A percentile compares a stretch with the other conserved stretches of the same genome.
These are phyloP conservation scores for Fraxinus quadrangulata DNA, from an alignment of 257 asterid genomes.

Conservation along the genomic window DNA sequence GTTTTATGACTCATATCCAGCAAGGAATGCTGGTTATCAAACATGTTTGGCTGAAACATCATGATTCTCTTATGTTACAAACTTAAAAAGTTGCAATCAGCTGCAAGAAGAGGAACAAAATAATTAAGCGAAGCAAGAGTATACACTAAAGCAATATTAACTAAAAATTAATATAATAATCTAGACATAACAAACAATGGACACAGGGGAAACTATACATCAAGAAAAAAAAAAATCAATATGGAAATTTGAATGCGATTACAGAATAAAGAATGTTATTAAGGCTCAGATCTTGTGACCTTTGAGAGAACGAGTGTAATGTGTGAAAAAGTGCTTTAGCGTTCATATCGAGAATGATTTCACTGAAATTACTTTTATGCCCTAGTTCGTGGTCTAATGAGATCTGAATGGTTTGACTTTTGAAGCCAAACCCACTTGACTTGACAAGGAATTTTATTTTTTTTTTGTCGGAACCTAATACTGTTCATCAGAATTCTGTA, in stretches of 20 bases:
- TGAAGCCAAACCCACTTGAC: conserved; percentile 9
- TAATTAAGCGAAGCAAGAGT: not conserved
- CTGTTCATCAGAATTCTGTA: too few species aligned
- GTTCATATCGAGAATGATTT: conserved; percentile 18
- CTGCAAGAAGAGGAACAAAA: conserved; percentile 21
- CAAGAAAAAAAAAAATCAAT: not conserved
- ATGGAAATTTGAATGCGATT: not conserved
- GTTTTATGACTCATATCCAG: conserved; percentile 57
- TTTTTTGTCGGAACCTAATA: too few species aligned
- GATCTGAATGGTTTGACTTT: conserved; percentile 26
- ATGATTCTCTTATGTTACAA: not conserved
- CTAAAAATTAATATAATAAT: too few species aligned
- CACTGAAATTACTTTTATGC: not conserved
- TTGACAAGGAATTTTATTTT: too few species aligned
- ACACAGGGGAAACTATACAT: too few species aligned
- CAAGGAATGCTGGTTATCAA: conserved; percentile 60
- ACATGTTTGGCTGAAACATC: conserved; percentile 76
- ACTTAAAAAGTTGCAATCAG: conserved; percentile 12
- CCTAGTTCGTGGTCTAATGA: conserved; percentile 2
- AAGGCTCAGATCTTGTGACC: not conserved
- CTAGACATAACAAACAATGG: too few species aligned
- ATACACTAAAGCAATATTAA: not conserved
- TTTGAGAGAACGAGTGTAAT: not conserved
- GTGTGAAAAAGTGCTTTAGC: not conserved
- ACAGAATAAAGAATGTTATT: not conserved